phyloP scores from a whole-genome alignment of 208 protist genomes.

The Trichomonas gallinae region DNA sequence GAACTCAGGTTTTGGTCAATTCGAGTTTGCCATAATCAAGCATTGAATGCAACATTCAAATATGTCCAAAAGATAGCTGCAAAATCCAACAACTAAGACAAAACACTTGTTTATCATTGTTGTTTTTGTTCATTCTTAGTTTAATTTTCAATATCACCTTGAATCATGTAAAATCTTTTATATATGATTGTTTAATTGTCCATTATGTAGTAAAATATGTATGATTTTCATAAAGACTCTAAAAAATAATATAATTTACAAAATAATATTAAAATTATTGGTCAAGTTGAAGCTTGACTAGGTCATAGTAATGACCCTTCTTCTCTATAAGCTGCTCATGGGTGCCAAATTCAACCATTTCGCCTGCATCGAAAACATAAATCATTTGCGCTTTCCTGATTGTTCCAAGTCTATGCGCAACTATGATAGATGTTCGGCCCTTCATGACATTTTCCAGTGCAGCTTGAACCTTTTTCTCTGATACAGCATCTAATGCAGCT shows the following conservation, averaged over 20 bases:
- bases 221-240: no score
- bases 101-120: no score
- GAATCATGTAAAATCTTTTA: no score
- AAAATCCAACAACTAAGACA: no score
- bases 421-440: neutral
- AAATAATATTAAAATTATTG: neutral
- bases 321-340: neutral
- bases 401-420: slow-evolving; percentile 5
- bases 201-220: no score
- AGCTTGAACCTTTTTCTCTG: neutral
- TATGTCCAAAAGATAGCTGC: no score
- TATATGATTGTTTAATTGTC: no score
- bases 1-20: no score
- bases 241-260: neutral
- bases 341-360: neutral
- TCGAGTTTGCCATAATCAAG: no score
- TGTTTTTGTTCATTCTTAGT: no score
- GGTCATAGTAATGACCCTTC: neutral
- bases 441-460: neutral
- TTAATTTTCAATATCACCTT: no score
- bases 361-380: neutral
- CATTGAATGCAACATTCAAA: no score
- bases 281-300: neutral
- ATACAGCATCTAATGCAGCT: neutral
- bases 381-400: neutral